Percentiles rank a stretch among this genome's conserved stretches.
phyloP scores from a whole-genome alignment of 2,329 filamentous ascomycete species.

The Sporothrix mexicana region DNA sequence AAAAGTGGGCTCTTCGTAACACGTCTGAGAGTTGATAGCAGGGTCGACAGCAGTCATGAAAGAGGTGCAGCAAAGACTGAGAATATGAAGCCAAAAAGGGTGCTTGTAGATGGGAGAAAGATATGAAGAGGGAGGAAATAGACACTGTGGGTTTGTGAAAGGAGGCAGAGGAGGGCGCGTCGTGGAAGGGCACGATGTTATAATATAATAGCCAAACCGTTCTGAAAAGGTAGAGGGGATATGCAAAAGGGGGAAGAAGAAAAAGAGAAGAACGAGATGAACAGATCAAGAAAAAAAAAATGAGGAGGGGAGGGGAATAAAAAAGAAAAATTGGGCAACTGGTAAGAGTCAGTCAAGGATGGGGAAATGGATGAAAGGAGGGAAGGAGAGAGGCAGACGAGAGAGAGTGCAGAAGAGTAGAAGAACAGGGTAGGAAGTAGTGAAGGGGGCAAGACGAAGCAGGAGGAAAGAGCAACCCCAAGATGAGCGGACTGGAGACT shows the following conservation, averaged over 20 bases:
- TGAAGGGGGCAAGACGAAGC: conserved; percentile 20
- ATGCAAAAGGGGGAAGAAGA: background rate
- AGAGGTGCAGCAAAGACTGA: background rate
- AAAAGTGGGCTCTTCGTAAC: conserved; percentile 25
- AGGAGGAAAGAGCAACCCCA: conserved; percentile 15
- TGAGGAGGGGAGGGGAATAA: conserved; percentile 26
- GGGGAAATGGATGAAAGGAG: conserved; percentile 32
- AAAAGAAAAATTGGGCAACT: conserved; percentile 10
- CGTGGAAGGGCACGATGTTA: background rate
- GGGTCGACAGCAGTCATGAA: background rate
- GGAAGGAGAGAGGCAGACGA: conserved; percentile 1
- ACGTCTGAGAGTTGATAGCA: conserved; percentile 14
- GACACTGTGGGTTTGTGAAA: background rate
- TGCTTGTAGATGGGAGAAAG: background rate
- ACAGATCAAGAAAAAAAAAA: conserved; percentile 6
- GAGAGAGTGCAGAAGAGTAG: background rate
- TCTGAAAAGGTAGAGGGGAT: background rate
- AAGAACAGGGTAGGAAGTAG: conserved; percentile 4
- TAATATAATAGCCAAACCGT: conserved; percentile 7
- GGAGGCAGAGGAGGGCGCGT: background rate
- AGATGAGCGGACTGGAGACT: conserved; percentile 21
- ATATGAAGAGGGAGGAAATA: background rate
- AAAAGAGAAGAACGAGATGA: conserved; percentile 4
- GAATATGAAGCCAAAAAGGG: background rate
- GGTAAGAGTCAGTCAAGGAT: conserved; percentile 22